These are phyloP conservation scores for Penium margaritaceum DNA, from an alignment of 139 green algal species.

Conservation along the genomic window DNA sequence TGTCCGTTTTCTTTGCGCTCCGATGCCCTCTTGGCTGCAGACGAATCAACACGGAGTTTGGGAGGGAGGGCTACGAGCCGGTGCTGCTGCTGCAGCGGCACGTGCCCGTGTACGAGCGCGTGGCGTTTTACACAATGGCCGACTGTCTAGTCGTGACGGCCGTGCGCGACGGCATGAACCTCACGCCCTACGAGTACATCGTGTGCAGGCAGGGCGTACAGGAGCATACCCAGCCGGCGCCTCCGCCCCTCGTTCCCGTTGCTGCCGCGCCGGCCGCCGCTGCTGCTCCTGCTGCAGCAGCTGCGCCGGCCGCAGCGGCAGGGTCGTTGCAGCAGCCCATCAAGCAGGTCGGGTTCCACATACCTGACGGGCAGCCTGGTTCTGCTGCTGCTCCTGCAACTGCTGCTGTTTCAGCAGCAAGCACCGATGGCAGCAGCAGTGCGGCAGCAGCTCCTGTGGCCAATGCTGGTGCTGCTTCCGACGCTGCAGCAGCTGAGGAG, in stretches of 20 bases:
- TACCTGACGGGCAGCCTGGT: too few species aligned
- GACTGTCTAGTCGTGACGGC: constrained; percentile 84
- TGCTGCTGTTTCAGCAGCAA: background rate
- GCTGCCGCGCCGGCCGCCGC: background rate
- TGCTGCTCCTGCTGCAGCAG: background rate
- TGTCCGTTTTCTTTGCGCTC: too few species aligned
- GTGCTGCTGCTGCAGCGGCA: constrained; percentile 78
- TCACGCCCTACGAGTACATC: constrained; percentile 97
- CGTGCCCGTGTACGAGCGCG: constrained; percentile 85
- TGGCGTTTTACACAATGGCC: constrained; percentile 78
- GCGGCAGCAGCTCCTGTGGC: too few species aligned
- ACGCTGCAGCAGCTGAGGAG: background rate
- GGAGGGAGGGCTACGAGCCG: constrained; percentile 62
- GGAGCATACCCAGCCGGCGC: too few species aligned
- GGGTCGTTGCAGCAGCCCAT: too few species aligned
- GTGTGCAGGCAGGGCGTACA: constrained; percentile 76
- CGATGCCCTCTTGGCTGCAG: background rate
- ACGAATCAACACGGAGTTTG: constrained; percentile 47
- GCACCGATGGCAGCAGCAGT: background rate
- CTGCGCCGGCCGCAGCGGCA: background rate
- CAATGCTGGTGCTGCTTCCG: too few species aligned
- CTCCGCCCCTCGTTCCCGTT: too few species aligned
- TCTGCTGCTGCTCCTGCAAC: background rate
- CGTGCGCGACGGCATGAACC: constrained; percentile 92
- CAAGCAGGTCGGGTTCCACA: too few species aligned